Percentiles rank a stretch among this genome's conserved stretches.
These are phyloP conservation scores for Wallacemonas sp. DNA, from an alignment of 208 protist species.

Conservation along the genomic window DNA sequence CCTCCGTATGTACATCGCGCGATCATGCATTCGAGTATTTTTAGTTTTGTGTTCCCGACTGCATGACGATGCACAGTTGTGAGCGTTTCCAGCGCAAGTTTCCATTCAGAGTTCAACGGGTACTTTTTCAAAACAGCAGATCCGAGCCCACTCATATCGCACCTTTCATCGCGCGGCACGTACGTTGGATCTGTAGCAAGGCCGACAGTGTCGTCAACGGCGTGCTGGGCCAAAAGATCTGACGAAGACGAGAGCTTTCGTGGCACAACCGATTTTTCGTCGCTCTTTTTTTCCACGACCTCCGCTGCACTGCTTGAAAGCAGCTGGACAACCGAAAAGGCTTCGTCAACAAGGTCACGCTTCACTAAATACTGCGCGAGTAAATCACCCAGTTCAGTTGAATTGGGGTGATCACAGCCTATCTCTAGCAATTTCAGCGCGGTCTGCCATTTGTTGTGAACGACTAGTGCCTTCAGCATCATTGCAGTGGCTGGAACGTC, in stretches of 20 bases:
- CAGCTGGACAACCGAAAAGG: conserved; percentile 5
- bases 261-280: no score
- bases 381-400: conserved; percentile 26
- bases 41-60: conserved; percentile 11
- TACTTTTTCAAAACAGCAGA: conserved; percentile 21
- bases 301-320: neutral
- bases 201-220: conserved; percentile 19
- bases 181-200: conserved; percentile 35
- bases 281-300: no score
- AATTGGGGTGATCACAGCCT: conserved; percentile 18
- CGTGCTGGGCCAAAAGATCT: neutral
- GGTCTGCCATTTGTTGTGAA: conserved; percentile 52
- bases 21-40: conserved; percentile 28
- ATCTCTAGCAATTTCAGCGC: conserved; percentile 45
- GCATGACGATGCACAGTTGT: conserved; percentile 14
- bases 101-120: conserved; percentile 34
- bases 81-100: conserved; percentile 25
- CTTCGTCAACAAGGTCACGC: conserved; percentile 13
- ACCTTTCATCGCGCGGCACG: conserved; percentile 30
- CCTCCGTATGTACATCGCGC: conserved; percentile 28
- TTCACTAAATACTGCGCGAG: conserved; percentile 40
- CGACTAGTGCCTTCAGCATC: conserved; percentile 66
- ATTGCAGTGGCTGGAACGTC: conserved; percentile 50
- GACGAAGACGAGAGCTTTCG: neutral
- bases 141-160: conserved; percentile 17